Percentiles rank a stretch among this genome's conserved stretches.
These are phyloP conservation scores for Laburnicola sp. DNA, from an alignment of 2,329 filamentous ascomycete genomes.

Conservation along the genomic window DNA sequence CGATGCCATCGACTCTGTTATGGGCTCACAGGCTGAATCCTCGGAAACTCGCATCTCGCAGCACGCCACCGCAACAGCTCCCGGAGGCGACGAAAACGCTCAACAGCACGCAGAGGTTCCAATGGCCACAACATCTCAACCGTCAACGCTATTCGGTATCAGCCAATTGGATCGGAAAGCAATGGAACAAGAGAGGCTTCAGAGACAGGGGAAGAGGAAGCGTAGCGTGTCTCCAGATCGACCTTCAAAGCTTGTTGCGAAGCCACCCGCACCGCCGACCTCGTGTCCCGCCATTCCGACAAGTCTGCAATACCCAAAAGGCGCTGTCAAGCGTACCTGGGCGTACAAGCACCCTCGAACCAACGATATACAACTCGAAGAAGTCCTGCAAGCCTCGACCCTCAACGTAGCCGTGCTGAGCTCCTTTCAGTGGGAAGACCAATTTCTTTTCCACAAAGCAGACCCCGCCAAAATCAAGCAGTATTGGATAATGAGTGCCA, in stretches of 20 bases:
- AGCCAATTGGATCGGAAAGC: constrained; percentile 71
- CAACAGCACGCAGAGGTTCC: constrained; percentile 5
- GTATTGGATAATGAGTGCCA: constrained; percentile 63
- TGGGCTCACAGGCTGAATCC: background rate
- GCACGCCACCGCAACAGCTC: constrained; percentile 2
- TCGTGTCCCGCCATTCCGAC: background rate
- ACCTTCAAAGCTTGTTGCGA: constrained; percentile 30
- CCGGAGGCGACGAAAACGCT: background rate
- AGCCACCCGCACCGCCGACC: background rate
- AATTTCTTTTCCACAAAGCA: constrained; percentile 73
- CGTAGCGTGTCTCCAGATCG: constrained; percentile 53
- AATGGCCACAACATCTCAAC: background rate
- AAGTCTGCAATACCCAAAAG: constrained; percentile 56
- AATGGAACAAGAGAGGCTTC: constrained; percentile 84
- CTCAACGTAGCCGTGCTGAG: constrained; percentile 80
- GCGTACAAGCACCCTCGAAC: constrained; percentile 63
- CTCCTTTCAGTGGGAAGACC: constrained; percentile 82
- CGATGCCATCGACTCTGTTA: background rate
- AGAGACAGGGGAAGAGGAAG: constrained; percentile 64
- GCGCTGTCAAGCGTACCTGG: constrained; percentile 82
- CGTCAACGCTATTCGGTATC: constrained; percentile 37
- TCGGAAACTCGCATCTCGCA: background rate
- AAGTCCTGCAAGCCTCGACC: constrained; percentile 73
- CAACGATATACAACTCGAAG: constrained; percentile 84
- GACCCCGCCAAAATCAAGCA: constrained; percentile 58